Evolutionary conservation across 352 stramenopile genomes (phyloP), one percentile per base, ranked within the genome.

Genomic region (Phytophthora foliorum): DNA sequence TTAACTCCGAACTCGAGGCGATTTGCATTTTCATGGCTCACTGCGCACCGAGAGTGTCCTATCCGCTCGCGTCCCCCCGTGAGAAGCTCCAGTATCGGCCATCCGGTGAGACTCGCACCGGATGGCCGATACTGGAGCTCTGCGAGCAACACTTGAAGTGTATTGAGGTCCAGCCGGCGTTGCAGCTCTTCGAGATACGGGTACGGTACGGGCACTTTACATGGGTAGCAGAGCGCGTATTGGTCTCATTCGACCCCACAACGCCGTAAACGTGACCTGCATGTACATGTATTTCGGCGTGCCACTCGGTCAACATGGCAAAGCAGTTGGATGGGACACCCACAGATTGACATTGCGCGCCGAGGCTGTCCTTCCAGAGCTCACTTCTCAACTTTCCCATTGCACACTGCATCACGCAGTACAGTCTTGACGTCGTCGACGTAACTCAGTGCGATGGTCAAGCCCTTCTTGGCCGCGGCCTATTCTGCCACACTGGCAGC

Each of bases 321-420:
- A 19, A 63, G 14, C 25, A 31, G 55, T 52, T 69, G 62, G 46
- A 69, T 69, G 48, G 62, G 53, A 34, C 44, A 63, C 7, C 34
- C 36, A 25, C 19, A 39, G 32, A 57, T 69, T 53, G 44, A 63
- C 61, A 56, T 56, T 45, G 17, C 24, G 21, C 21, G 27, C 17
- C 2, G 11, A 46, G 52, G 32, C 51, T 63, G 51, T 51, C 52
- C 60, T 48, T 38, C 34, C 22, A 46, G 11, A 29, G 9, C 39
- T 65, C 63, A 65, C 54, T 70, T 65, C 24, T 59, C 63, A 70
- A 70, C 21, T 70, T 59, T 21, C 46, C 17, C 44, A 65, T 54
- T 70, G 63, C 45, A 14, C 44, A 65, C 63, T 70, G 63, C 45
- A 14, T 6, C 31, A 50, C 53, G 36, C 62, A 70, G 63, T 65